Evolutionary conservation across 2,329 filamentous ascomycete genomes (phyloP).

Genomic region (Botryotinia globosa): DNA sequence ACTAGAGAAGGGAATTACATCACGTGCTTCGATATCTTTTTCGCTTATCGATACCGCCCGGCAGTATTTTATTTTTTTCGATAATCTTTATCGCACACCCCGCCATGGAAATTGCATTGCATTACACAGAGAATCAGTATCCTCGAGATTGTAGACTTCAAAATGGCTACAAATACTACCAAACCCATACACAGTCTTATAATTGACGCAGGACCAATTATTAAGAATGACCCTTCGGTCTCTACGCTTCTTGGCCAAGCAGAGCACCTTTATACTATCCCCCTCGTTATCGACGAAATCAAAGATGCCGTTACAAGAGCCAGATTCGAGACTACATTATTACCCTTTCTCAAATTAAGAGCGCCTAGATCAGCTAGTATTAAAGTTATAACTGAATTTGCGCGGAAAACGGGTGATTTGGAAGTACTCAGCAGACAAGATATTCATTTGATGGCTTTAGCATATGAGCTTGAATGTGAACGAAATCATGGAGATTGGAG

Average conservation of each 20-base stretch:
- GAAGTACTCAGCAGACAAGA: slow-evolving; percentile 85
- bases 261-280: slow-evolving; percentile 76
- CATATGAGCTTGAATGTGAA: slow-evolving; percentile 94
- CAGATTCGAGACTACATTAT: slow-evolving; percentile 77
- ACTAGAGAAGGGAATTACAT: slow-evolving; percentile 1
- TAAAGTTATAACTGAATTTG: slow-evolving; percentile 78
- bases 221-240: slow-evolving; percentile 85
- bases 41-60: slow-evolving; percentile 19
- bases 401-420: slow-evolving; percentile 83
- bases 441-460: slow-evolving; percentile 82
- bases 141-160: slow-evolving; percentile 1
- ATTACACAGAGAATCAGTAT: neutral
- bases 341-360: slow-evolving; percentile 79
- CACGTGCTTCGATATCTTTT: slow-evolving; percentile 9
- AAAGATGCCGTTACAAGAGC: slow-evolving; percentile 76
- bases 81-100: slow-evolving; percentile 24
- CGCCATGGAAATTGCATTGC: slow-evolving; percentile 19
- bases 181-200: slow-evolving; percentile 82
- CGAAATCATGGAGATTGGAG: slow-evolving; percentile 87
- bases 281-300: slow-evolving; percentile 83
- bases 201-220: slow-evolving; percentile 86
- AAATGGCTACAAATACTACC: slow-evolving; percentile 33
- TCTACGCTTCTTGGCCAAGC: slow-evolving; percentile 78
- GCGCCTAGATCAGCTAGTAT: slow-evolving; percentile 73
- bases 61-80: slow-evolving; percentile 21